A percentile compares a stretch with the other conserved stretches of the same genome.
These are phyloP conservation scores for Gnetum montanum DNA, from an alignment of 75 land plant species.

Conservation along the genomic window DNA sequence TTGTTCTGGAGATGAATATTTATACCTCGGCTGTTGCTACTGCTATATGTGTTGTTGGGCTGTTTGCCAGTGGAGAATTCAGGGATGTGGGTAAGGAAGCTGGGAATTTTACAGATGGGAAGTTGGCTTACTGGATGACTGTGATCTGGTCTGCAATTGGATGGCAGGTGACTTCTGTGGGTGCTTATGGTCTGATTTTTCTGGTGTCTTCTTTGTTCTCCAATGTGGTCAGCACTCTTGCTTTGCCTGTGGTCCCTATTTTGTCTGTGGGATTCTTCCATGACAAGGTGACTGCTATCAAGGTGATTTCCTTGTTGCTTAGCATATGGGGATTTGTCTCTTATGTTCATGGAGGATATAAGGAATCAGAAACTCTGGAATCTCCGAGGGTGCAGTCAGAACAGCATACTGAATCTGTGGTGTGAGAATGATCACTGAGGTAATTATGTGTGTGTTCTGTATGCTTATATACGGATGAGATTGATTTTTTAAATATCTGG, in stretches of 20 bases:
- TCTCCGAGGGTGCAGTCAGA: no score
- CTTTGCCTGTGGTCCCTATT: slow-evolving; percentile 46
- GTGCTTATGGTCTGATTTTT: slow-evolving; percentile 37
- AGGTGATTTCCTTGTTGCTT: slow-evolving; percentile 44
- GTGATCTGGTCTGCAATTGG: slow-evolving; percentile 46
- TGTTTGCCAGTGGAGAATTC: slow-evolving; percentile 45
- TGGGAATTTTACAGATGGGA: slow-evolving; percentile 21
- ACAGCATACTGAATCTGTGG: no score
- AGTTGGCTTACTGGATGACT: slow-evolving; percentile 35
- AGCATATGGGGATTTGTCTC: slow-evolving; percentile 57
- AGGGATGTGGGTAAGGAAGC: slow-evolving; percentile 21
- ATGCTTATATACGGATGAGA: no score
- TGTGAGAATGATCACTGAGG: no score
- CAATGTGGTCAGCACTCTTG: slow-evolving; percentile 29
- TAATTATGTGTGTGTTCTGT: no score
- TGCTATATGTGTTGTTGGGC: slow-evolving; percentile 28
- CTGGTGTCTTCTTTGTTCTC: slow-evolving; percentile 53
- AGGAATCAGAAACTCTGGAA: slow-evolving; percentile 7
- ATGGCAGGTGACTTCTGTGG: slow-evolving; percentile 41
- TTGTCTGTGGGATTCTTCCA: slow-evolving; percentile 49
- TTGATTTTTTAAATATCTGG: no score
- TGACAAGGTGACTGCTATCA: slow-evolving; percentile 42
- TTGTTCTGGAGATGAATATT: slow-evolving; percentile 48
- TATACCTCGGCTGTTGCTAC: slow-evolving; percentile 30
- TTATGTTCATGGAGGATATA: slow-evolving; percentile 31